Percentiles rank a stretch among this genome's conserved stretches.
Evolutionary conservation across 1,284 basidiomycete genomes (phyloP).

Genomic region (Leccinum pachyderme): DNA sequence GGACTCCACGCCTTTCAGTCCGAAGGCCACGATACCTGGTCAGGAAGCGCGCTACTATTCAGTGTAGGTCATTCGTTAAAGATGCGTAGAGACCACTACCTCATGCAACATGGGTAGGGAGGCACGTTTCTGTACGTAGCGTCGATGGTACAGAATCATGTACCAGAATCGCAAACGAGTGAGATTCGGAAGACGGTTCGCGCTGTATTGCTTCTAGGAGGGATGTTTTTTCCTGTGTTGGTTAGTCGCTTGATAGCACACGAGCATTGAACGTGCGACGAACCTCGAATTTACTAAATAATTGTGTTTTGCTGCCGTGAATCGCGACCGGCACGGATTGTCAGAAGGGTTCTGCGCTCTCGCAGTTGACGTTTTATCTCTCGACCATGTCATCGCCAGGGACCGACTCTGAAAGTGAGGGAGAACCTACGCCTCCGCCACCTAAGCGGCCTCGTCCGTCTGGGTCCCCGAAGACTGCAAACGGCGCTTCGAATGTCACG

Average conservation of each 20-base stretch:
- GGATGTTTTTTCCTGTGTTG: slow-evolving; percentile 70
- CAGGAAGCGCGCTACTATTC: slow-evolving; percentile 74
- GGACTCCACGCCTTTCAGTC: slow-evolving; percentile 56
- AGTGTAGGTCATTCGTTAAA: slow-evolving; percentile 53
- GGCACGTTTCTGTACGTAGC: slow-evolving; percentile 96
- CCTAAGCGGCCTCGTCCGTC: slow-evolving; percentile 29
- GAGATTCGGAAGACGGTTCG: slow-evolving; percentile 51
- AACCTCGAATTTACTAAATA: background rate
- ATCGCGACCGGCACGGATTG: background rate
- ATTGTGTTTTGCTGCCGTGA: background rate
- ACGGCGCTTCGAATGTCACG: slow-evolving; percentile 24
- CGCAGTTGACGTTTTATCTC: slow-evolving; percentile 7
- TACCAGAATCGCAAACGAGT: slow-evolving; percentile 36
- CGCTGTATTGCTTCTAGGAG: slow-evolving; percentile 54
- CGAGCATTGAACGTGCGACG: slow-evolving; percentile 33
- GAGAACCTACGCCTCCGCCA: slow-evolving; percentile 27
- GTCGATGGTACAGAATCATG: slow-evolving; percentile 71
- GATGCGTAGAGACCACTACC: slow-evolving; percentile 1
- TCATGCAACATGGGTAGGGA: slow-evolving; percentile 50
- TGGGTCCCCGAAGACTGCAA: slow-evolving; percentile 16
- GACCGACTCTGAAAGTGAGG: slow-evolving; percentile 34
- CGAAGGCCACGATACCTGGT: slow-evolving; percentile 51
- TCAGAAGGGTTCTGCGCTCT: slow-evolving; percentile 2
- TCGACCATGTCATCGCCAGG: slow-evolving; percentile 32
- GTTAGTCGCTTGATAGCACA: slow-evolving; percentile 52